Evolutionary conservation across 176 grass and related monocot genomes (phyloP).

Genomic region (Oryza rufipogon): DNA sequence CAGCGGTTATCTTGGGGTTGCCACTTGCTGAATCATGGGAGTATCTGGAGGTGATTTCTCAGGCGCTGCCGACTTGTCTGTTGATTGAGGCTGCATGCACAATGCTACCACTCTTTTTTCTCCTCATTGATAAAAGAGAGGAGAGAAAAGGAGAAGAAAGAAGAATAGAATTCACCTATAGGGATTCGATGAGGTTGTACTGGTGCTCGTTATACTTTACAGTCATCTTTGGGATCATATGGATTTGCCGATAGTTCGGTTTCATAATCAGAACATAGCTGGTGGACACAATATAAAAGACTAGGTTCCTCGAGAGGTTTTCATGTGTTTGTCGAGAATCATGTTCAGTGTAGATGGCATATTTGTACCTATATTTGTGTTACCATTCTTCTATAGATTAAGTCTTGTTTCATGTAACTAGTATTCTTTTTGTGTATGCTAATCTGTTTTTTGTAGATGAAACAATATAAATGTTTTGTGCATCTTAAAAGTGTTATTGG

Average conservation of each 20-base stretch:
- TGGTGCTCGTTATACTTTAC: slow-evolving; percentile 6
- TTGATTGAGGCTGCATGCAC: slow-evolving; percentile 73
- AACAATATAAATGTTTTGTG: neutral
- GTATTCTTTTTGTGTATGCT: neutral
- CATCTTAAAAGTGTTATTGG: neutral
- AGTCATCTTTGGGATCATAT: neutral
- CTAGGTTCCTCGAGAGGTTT: slow-evolving; percentile 5
- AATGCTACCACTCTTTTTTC: slow-evolving; percentile 67
- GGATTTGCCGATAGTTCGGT: slow-evolving; percentile 2
- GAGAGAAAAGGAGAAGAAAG: slow-evolving; percentile 60
- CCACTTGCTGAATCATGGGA: slow-evolving; percentile 66
- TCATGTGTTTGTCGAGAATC: neutral
- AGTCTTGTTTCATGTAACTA: slow-evolving; percentile 32
- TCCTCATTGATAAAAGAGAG: slow-evolving; percentile 66
- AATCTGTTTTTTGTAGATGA: neutral
- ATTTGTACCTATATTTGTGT: slow-evolving; percentile 25
- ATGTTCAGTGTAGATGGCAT: slow-evolving; percentile 17
- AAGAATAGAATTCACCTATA: slow-evolving; percentile 51
- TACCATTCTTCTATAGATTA: slow-evolving; percentile 45
- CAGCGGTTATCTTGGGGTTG: slow-evolving; percentile 90
- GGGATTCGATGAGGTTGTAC: slow-evolving; percentile 1
- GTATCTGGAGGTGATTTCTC: slow-evolving; percentile 76
- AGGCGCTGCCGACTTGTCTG: slow-evolving; percentile 56
- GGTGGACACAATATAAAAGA: slow-evolving; percentile 32
- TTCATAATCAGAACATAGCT: slow-evolving; percentile 31